A percentile compares a stretch with the other conserved stretches of the same genome.
Evolutionary conservation across 2,329 filamentous ascomycete genomes (phyloP).

Genomic region (Biscogniauxia sp.): DNA sequence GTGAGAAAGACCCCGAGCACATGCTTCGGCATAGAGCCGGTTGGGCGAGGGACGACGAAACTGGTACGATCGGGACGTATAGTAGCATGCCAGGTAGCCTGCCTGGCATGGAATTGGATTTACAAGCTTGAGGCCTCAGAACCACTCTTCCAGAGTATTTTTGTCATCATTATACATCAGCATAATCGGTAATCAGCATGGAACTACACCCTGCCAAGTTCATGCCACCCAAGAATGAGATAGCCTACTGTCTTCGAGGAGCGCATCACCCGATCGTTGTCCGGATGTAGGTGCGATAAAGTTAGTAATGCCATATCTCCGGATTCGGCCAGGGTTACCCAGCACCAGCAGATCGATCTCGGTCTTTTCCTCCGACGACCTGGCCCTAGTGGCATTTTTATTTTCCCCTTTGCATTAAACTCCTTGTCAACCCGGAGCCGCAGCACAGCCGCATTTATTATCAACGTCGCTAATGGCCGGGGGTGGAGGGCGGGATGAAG

Average conservation of each 20-base stretch:
- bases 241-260: background rate
- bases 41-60: constrained; percentile 38
- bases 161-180: background rate
- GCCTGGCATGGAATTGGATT: constrained; percentile 36
- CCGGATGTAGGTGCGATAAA: background rate
- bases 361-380: background rate
- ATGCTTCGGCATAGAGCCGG: constrained; percentile 36
- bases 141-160: background rate
- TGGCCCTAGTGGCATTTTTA: too few species aligned
- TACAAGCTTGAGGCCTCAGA: constrained; percentile 21
- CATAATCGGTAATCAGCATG: background rate
- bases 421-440: background rate
- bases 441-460: background rate
- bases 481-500: background rate
- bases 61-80: constrained; percentile 29
- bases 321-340: background rate
- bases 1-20: constrained; percentile 34
- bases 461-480: background rate
- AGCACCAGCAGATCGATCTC: background rate
- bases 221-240: background rate
- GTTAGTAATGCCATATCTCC: background rate
- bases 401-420: background rate
- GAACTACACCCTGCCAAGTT: background rate
- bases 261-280: background rate
- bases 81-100: constrained; percentile 48